A percentile compares a stretch with the other conserved stretches of the same genome.
phyloP scores from a whole-genome alignment of 192 early-diverging fungal species.

The Haplosporangium gracile region DNA sequence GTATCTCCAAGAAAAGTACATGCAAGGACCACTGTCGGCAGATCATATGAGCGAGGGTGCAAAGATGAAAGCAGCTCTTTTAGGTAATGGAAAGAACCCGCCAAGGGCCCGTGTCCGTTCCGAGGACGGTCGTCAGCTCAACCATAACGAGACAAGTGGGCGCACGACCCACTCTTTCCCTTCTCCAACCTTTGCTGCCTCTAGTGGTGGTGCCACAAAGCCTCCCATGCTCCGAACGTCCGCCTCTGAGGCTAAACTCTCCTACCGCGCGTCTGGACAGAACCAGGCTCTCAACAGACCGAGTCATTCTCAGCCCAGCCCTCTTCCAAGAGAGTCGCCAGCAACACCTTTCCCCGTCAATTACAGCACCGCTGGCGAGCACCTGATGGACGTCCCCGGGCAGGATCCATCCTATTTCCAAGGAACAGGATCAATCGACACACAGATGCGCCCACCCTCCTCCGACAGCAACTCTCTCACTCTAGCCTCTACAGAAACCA shows the following conservation, averaged over 20 bases:
- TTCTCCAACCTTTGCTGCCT: background rate
- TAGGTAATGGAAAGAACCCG: slow-evolving; percentile 8
- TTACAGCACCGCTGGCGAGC: slow-evolving; percentile 1
- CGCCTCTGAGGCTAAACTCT: slow-evolving; percentile 24
- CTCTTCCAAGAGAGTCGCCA: slow-evolving; percentile 36
- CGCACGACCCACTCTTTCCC: slow-evolving; percentile 10
- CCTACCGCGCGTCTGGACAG: background rate
- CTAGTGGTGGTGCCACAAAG: background rate
- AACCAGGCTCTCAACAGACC: background rate
- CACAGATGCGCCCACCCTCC: background rate
- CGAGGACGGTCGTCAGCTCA: slow-evolving; percentile 20
- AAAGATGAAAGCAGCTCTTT: slow-evolving; percentile 26
- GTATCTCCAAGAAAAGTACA: slow-evolving; percentile 23
- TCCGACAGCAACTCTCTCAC: background rate
- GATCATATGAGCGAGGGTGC: slow-evolving; percentile 35
- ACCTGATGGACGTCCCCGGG: background rate
- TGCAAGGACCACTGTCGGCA: slow-evolving; percentile 39
- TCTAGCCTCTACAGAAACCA: slow-evolving; percentile 1
- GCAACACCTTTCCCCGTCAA: slow-evolving; percentile 31
- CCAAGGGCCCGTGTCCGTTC: slow-evolving; percentile 30
- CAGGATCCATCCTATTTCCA: slow-evolving; percentile 5
- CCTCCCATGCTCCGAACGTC: slow-evolving; percentile 16
- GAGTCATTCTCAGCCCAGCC: slow-evolving; percentile 12
- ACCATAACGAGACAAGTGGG: background rate
- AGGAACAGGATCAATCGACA: background rate